Conservation (phyloP, 148 eudicot species). For the Dysphania ambrosioides region DNA sequence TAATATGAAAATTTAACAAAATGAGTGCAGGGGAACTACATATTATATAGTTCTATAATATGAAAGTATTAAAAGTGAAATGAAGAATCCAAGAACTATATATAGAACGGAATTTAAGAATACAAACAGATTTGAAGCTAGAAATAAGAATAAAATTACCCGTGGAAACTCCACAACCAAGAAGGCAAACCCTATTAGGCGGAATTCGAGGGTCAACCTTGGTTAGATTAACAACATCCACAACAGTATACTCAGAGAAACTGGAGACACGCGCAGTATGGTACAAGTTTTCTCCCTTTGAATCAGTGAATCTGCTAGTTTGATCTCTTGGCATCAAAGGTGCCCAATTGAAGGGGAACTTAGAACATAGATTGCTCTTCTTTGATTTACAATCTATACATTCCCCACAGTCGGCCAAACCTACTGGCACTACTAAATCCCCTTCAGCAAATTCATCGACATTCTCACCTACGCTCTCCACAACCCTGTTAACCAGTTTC, state of each 20-base stretch:
- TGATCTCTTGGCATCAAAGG: slow-evolving; percentile 68
- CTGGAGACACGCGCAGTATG: slow-evolving; percentile 68
- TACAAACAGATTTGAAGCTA: background rate
- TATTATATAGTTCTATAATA: too few species aligned
- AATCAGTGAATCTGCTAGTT: slow-evolving; percentile 69
- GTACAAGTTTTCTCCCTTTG: slow-evolving; percentile 63
- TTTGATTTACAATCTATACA: slow-evolving; percentile 67
- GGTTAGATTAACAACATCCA: slow-evolving; percentile 56
- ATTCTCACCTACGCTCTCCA: slow-evolving; percentile 77
- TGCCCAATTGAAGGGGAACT: slow-evolving; percentile 51
- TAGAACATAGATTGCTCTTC: slow-evolving; percentile 74
- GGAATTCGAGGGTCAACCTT: slow-evolving; percentile 66
- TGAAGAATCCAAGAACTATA: too few species aligned
- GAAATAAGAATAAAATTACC: slow-evolving; percentile 34
- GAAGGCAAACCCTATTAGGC: slow-evolving; percentile 81
- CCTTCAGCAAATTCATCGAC: slow-evolving; percentile 63
- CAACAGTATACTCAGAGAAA: slow-evolving; percentile 79
- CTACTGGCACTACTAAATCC: slow-evolving; percentile 71
- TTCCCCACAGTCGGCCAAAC: slow-evolving; percentile 71
- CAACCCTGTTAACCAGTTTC: slow-evolving; percentile 36
- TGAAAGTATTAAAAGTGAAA: too few species aligned
- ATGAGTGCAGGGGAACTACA: too few species aligned
- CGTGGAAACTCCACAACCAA: slow-evolving; percentile 89
- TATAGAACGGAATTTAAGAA: too few species aligned
- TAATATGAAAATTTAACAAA: too few species aligned